Conservation (phyloP, 495 filamentous ascomycete genomes). For the Physcia stellaris region DNA sequence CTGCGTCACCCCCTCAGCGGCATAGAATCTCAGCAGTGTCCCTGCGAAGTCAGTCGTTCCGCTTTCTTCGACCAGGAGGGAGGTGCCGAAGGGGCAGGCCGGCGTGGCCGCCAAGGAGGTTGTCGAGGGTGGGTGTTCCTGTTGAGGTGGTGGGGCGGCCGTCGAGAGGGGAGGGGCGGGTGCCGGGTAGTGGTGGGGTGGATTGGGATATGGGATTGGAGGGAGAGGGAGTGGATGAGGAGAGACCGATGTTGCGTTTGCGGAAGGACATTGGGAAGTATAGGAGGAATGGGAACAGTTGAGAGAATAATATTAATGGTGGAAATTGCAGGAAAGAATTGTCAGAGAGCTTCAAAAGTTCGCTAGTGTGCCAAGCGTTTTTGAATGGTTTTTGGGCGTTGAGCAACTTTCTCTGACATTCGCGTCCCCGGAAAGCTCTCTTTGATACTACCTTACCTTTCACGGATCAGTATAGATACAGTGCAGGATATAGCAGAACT, state of each 20-base stretch:
- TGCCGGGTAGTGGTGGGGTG: conserved; percentile 38
- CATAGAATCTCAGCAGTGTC: conserved; percentile 73
- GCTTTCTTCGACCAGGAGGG: conserved; percentile 74
- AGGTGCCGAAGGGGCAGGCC: conserved; percentile 73
- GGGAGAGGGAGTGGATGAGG: conserved; percentile 22
- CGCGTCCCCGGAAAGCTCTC: no score
- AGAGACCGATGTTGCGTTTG: conserved; percentile 68
- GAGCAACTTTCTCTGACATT: no score
- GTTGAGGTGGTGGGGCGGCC: conserved; percentile 84
- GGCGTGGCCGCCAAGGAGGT: conserved; percentile 74
- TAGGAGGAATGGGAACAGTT: neutral
- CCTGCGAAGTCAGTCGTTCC: conserved; percentile 92
- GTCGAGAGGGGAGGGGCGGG: conserved; percentile 80
- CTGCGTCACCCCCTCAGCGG: conserved; percentile 84
- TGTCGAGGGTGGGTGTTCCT: conserved; percentile 71
- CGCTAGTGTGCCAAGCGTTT: no score
- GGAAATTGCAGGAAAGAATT: no score
- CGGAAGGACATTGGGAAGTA: conserved; percentile 62
- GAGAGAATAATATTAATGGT: no score
- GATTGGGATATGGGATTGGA: conserved; percentile 22
- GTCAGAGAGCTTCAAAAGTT: no score
- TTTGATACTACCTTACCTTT: neutral
- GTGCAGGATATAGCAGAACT: no score
- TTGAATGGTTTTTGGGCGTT: no score
- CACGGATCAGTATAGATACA: neutral